phyloP scores from a whole-genome alignment of 768 basidiomycete genomes.

The Phylloporus sp. region DNA sequence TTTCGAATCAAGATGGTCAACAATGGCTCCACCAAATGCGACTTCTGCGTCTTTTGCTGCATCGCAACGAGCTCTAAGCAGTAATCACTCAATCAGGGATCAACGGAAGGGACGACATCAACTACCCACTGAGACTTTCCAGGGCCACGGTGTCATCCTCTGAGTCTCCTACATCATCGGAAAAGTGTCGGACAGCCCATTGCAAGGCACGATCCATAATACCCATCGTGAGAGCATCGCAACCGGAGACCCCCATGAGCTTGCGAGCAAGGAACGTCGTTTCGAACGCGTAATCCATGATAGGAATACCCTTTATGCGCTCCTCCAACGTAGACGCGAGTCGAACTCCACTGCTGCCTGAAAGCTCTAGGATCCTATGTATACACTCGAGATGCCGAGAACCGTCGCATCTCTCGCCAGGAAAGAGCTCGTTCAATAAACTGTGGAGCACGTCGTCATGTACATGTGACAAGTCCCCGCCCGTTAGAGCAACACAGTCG shows the following conservation, averaged over 20 bases:
- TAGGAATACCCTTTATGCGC: constrained; percentile 23
- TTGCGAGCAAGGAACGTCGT: constrained; percentile 31
- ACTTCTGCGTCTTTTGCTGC: constrained; percentile 31
- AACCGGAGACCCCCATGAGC: constrained; percentile 21
- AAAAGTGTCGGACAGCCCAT: constrained; percentile 48
- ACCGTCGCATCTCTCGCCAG: background rate
- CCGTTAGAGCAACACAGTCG: constrained; percentile 31
- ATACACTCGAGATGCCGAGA: constrained; percentile 23
- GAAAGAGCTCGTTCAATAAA: constrained; percentile 27
- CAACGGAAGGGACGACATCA: background rate
- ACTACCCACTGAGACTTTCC: constrained; percentile 36
- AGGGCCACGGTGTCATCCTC: constrained; percentile 23
- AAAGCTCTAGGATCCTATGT: constrained; percentile 23
- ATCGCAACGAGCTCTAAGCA: constrained; percentile 14
- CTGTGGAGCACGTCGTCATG: constrained; percentile 28
- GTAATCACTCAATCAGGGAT: background rate
- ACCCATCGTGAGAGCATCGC: constrained; percentile 22
- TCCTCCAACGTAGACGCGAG: constrained; percentile 24
- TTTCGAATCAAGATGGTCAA: constrained; percentile 58
- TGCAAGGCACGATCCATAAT: constrained; percentile 46
- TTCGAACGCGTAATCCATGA: constrained; percentile 28
- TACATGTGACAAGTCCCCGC: constrained; percentile 16
- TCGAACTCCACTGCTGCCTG: constrained; percentile 17
- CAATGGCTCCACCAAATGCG: constrained; percentile 67
- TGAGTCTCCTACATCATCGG: constrained; percentile 28